Evolutionary conservation across 1,284 basidiomycete genomes (phyloP), one percentile per base, ranked within the genome.

Genomic region (Polyporus tsugae): DNA sequence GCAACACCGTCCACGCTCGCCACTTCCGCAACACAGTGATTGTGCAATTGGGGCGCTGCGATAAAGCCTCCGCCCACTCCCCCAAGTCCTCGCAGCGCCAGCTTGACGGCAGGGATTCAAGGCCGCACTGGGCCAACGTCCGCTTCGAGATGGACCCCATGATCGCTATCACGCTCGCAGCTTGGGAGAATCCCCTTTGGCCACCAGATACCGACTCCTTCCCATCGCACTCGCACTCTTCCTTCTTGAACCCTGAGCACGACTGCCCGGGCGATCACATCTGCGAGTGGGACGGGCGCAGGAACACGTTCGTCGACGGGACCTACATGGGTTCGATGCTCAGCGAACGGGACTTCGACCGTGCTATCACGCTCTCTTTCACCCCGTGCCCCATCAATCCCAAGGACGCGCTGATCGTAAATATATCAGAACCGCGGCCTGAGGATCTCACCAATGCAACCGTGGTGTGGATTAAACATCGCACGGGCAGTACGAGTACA

Each of bases 361-460:
- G 25, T 2, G 53, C 53, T 15, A 55, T 55, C 53, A 55, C 53
- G 15, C 53, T 55, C 9, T 55, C 53, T 10, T 55, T 55, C 29
- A 19, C 33, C 15, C 53, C 53, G 5, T 55, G 53, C 17, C 53
- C 53, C 33, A 55, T 55, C 33, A 55, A 55, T 35, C 53, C 53
- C 15, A 17, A 29, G 29, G 35, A 55, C 7, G 35, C 53, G 6
- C 33, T 55, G 15, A 10, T 55, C 17, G 53, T 55, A 2, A 55
- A 55, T 35, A 55, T 55, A 4, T 55, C 33, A 9, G 53, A 35
- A 29, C 33, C 53, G 3, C 33, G 53, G 22, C 33, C 53, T 1
- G 53, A 55, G 6, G 53, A 55, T 55, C 53, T 55, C 15, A 55
- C 53, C 15, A 55, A 35, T 55, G 53, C 53, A 19, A 33, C 52